Evolutionary conservation across 148 eudicot species (phyloP), one percentile per base, ranked within the genome.

Genomic region (Dysphania ambrosioides): DNA sequence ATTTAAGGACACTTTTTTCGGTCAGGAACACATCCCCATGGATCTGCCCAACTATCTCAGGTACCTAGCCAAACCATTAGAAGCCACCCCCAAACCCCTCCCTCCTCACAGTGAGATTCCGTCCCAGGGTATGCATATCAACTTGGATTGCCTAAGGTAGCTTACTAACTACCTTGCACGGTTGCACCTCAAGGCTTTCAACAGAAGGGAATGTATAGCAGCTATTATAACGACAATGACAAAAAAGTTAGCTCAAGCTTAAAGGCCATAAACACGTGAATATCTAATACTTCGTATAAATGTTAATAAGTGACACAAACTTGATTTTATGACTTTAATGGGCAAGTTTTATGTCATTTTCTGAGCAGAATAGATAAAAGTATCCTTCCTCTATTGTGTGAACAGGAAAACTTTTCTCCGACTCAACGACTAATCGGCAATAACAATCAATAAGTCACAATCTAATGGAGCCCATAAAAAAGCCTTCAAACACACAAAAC

Each of bases 381-480:
- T 29, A 4, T 18, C 64, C n/a, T n/a, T n/a, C n/a, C 42, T 30
- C n/a, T 34, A 66, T 19, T 57, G 58, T 68, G 72, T 75, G 67
- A 79, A 55, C 44, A 62, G 19, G n/a, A 32, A 51, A 79, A 38
- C 41, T 16, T 49, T 8, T 19, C n/a, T n/a, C 49, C 21, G 63
- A 75, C 78, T 6, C 8, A 26, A 24, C 23, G 41, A 74, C 68
- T 32, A 74, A 68, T 72, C 58, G 8, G 32, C 42, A 68, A 35
- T 30, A 32, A 71, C 69, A 42, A 69, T 71, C 67, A 81, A 78
- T 71, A n/a, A n/a, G n/a, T 63, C 41, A 65, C 44, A 44, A 65
- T 58, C 53, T 69, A 74, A 34, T 66, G 80, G 76, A 75, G 51
- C 69, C 76, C 53, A 65, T 44, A 26, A 41, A 63, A 35, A 55